These are phyloP conservation scores for Leptographium radiaticola DNA, from an alignment of 2,329 filamentous ascomycete species.

Conservation along the genomic window DNA sequence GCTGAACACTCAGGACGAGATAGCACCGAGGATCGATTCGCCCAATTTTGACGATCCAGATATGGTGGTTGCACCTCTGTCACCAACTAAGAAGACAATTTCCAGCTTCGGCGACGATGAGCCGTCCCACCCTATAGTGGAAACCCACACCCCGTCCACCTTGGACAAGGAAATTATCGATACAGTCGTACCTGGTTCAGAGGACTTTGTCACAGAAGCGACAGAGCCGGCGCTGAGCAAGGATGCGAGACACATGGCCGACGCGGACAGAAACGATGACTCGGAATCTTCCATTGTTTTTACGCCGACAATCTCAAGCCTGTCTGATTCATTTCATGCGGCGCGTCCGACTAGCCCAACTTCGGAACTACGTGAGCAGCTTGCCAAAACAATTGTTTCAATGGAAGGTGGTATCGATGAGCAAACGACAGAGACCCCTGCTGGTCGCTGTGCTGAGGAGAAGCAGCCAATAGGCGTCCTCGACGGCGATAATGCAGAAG, in stretches of 20 bases:
- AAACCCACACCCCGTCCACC: not conserved
- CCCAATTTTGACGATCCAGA: slow-evolving; percentile 41
- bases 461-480: not conserved
- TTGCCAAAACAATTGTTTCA: not conserved
- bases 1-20: slow-evolving; percentile 48
- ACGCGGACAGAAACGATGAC: slow-evolving; percentile 13
- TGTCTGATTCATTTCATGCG: slow-evolving; percentile 8
- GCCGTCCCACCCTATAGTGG: no score
- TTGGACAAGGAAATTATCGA: not conserved
- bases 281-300: slow-evolving; percentile 16
- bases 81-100: slow-evolving; percentile 29
- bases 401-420: not conserved
- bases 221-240: slow-evolving; percentile 10
- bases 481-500: no score
- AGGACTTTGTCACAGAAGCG: slow-evolving; percentile 12
- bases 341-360: slow-evolving; percentile 1
- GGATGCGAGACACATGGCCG: slow-evolving; percentile 7
- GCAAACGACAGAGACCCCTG: not conserved
- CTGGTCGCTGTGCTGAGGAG: no score
- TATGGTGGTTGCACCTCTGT: slow-evolving; percentile 43
- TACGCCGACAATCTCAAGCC: slow-evolving; percentile 12
- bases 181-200: not conserved
- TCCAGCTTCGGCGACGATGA: not conserved
- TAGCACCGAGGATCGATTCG: slow-evolving; percentile 29
- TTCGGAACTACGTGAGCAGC: not conserved